These are phyloP conservation scores for Boeremia lycopersici DNA, from an alignment of 2,329 filamentous ascomycete species.

Conservation along the genomic window DNA sequence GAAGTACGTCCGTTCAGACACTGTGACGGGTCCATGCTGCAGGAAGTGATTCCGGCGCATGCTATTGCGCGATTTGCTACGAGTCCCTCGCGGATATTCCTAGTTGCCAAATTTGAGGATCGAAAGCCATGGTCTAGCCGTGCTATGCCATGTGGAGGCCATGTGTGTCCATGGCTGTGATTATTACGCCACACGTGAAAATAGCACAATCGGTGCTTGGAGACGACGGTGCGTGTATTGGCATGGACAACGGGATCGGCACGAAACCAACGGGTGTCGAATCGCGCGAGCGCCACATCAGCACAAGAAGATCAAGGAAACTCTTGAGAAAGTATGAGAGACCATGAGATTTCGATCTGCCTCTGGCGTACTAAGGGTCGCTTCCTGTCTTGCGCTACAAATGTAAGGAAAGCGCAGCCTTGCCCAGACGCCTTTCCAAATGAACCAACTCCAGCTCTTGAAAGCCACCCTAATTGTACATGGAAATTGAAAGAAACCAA, in stretches of 20 bases:
- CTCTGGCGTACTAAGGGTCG: neutral
- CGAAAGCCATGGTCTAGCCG: slow-evolving; percentile 1
- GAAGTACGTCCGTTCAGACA: slow-evolving; percentile 16
- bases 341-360: neutral
- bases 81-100: neutral
- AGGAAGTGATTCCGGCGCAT: slow-evolving; percentile 12
- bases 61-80: slow-evolving; percentile 4
- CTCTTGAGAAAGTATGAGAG: neutral
- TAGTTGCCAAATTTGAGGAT: slow-evolving; percentile 1
- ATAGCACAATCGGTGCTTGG: slow-evolving; percentile 1
- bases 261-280: slow-evolving; percentile 22
- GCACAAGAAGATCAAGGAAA: neutral
- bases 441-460: neutral
- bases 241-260: slow-evolving; percentile 9
- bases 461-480: slow-evolving; percentile 24
- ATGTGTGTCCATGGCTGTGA: slow-evolving; percentile 3
- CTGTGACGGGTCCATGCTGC: slow-evolving; percentile 12
- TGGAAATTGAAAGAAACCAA: slow-evolving; percentile 10
- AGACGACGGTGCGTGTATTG: neutral
- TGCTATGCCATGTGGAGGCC: slow-evolving; percentile 9
- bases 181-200: neutral
- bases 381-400: slow-evolving; percentile 2
- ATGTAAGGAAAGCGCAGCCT: neutral
- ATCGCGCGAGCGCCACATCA: slow-evolving; percentile 10
- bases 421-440: slow-evolving; percentile 1